A percentile compares a stretch with the other conserved stretches of the same genome.
Conservation (phyloP, 805 yeast genomes). For the Lachancea sp. region DNA sequence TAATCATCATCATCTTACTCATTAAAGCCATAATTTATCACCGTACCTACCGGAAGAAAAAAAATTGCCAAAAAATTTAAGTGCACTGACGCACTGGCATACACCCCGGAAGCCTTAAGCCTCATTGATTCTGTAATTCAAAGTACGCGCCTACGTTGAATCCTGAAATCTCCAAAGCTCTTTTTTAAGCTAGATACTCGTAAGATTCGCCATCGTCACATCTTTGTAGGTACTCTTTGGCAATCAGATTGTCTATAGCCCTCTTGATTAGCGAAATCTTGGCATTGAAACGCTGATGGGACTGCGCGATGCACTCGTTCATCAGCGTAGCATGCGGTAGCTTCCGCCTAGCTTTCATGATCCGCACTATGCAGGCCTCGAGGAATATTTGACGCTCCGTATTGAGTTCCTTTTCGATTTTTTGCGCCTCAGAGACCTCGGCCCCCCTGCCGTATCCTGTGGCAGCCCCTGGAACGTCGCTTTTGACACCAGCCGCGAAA, state of each 20-base stretch:
- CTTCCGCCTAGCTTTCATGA: slow-evolving; percentile 88
- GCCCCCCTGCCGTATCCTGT: slow-evolving; percentile 46
- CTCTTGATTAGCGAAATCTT: slow-evolving; percentile 79
- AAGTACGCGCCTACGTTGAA: not conserved
- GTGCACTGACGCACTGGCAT: no score
- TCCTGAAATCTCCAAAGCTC: not conserved
- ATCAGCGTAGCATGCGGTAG: slow-evolving; percentile 74
- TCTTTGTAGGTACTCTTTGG: slow-evolving; percentile 77
- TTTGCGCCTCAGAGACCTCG: slow-evolving; percentile 50
- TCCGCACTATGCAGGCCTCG: slow-evolving; percentile 90
- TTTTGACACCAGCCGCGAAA: slow-evolving; percentile 54
- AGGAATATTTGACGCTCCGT: slow-evolving; percentile 80
- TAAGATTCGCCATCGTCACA: slow-evolving; percentile 65
- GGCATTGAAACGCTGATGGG: slow-evolving; percentile 76
- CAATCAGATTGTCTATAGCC: slow-evolving; percentile 78
- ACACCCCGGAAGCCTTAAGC: no score
- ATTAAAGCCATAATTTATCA: not conserved
- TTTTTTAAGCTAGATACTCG: slow-evolving; percentile 63
- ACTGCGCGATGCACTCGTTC: slow-evolving; percentile 82
- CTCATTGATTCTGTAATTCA: not conserved
- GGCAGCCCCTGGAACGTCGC: slow-evolving; percentile 37
- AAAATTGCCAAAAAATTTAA: no score
- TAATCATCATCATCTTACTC: not conserved
- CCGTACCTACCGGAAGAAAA: no score
- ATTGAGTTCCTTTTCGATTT: slow-evolving; percentile 72